Percentiles rank a stretch among this genome's conserved stretches.
phyloP scores from a whole-genome alignment of 1,284 basidiomycete species.

The Boletus holoroseus region DNA sequence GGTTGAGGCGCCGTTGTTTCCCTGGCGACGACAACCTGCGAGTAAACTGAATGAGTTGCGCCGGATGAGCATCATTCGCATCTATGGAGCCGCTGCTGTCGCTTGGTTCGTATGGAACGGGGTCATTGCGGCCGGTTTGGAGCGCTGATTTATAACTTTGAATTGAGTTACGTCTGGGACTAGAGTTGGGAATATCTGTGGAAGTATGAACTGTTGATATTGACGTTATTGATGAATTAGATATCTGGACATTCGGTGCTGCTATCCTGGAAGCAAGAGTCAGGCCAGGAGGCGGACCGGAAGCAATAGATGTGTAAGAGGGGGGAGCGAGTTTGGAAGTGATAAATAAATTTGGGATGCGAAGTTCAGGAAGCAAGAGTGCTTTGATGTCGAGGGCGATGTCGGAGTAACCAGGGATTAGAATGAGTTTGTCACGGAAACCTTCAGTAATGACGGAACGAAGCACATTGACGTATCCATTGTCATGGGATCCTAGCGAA shows the following conservation, averaged over 20 bases:
- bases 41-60: constrained; percentile 28
- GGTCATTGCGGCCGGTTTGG: constrained; percentile 23
- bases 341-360: constrained; percentile 60
- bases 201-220: constrained; percentile 2
- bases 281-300: constrained; percentile 27
- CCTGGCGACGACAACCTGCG: constrained; percentile 31
- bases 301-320: constrained; percentile 27
- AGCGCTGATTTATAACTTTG: constrained; percentile 33
- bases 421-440: constrained; percentile 57
- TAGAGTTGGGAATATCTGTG: constrained; percentile 15
- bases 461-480: constrained; percentile 61
- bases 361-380: constrained; percentile 50
- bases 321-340: constrained; percentile 41
- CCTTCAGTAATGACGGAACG: constrained; percentile 61
- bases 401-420: constrained; percentile 59
- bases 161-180: constrained; percentile 26
- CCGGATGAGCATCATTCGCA: constrained; percentile 29
- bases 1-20: constrained; percentile 41
- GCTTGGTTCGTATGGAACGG: constrained; percentile 24
- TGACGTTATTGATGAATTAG: constrained; percentile 17
- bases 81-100: constrained; percentile 34
- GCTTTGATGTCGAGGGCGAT: constrained; percentile 55
- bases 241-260: constrained; percentile 8
- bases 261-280: constrained; percentile 17
- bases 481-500: constrained; percentile 60